phyloP scores from a whole-genome alignment of 352 stramenopile genomes.

The Blastocystis sp. region DNA sequence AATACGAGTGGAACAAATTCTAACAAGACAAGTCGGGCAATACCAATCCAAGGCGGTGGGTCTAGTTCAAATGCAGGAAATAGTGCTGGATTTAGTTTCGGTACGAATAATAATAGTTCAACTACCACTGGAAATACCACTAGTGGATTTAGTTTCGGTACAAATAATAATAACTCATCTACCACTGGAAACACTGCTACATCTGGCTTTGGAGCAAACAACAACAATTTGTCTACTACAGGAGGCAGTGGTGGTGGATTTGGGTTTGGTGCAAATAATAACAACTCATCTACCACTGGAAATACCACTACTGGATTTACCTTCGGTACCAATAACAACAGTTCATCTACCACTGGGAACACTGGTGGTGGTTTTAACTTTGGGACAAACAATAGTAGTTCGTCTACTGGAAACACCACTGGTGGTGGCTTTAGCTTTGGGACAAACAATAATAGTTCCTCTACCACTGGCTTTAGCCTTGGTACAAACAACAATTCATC shows the following conservation, averaged over 20 bases:
- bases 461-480: not conserved
- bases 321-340: not conserved
- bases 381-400: not conserved
- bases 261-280: not conserved
- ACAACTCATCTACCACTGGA: not conserved
- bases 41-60: not conserved
- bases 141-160: conserved; percentile 17
- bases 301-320: conserved; percentile 1
- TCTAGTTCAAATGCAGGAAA: not conserved
- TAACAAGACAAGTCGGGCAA: not conserved
- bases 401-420: not conserved
- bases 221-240: not conserved
- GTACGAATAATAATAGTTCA: not conserved
- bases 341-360: not conserved
- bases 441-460: not conserved
- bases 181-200: not conserved
- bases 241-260: not conserved
- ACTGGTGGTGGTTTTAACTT: not conserved
- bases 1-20: not conserved
- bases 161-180: not conserved
- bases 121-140: not conserved
- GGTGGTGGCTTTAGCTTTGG: not conserved
- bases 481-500: not conserved
- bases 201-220: not conserved
- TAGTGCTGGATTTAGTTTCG: not conserved